Conservation (phyloP, 495 filamentous ascomycete species). For the Neurospora intermedia region DNA sequence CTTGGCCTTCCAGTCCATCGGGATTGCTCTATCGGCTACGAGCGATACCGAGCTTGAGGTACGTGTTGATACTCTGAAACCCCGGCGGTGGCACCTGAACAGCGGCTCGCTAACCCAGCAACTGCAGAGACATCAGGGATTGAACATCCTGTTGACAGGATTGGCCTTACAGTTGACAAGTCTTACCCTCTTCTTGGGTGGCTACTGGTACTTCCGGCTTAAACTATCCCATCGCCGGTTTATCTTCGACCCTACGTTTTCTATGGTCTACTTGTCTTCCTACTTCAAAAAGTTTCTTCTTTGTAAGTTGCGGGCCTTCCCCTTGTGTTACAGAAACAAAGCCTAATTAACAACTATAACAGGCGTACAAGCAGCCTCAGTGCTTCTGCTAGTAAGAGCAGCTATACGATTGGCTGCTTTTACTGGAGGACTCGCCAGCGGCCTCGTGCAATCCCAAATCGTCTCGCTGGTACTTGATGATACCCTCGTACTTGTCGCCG, state of each 20-base stretch:
- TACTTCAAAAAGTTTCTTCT: constrained; percentile 26
- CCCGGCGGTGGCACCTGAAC: background rate
- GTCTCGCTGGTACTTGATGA: constrained; percentile 29
- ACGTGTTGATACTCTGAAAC: background rate
- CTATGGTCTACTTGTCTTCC: constrained; percentile 21
- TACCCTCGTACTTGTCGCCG: constrained; percentile 23
- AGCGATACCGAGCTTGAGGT: constrained; percentile 11
- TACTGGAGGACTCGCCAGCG: constrained; percentile 13
- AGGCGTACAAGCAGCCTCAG: constrained; percentile 19
- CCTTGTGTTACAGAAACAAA: background rate
- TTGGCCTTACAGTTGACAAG: constrained; percentile 26
- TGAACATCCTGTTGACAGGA: constrained; percentile 23
- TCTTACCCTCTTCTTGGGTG: constrained; percentile 22
- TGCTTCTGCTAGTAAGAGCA: constrained; percentile 25
- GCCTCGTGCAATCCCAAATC: constrained; percentile 18
- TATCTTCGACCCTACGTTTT: constrained; percentile 19
- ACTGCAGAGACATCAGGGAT: constrained; percentile 22
- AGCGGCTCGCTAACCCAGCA: background rate
- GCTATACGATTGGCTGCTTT: constrained; percentile 24
- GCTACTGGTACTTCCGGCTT: constrained; percentile 21
- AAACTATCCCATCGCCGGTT: constrained; percentile 22
- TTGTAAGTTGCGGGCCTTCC: constrained; percentile 14
- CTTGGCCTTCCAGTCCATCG: constrained; percentile 27
- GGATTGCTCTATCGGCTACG: constrained; percentile 16
- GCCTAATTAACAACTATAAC: constrained; percentile 2